phyloP scores from a whole-genome alignment of 192 early-diverging fungal species.

The Chytriomyces confervae region DNA sequence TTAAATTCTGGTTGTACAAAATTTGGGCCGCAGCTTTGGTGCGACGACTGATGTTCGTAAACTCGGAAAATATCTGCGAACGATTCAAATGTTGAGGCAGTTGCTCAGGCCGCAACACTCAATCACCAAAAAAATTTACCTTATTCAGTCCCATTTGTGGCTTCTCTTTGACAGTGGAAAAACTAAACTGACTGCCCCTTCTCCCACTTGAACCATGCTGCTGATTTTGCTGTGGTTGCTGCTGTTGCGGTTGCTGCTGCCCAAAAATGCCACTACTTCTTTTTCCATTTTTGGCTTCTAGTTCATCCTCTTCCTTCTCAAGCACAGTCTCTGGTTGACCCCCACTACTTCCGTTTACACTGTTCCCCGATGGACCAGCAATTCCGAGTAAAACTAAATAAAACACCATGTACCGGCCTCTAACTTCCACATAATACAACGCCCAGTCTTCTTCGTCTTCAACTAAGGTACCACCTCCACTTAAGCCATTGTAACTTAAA shows the following conservation, averaged over 20 bases:
- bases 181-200: slow-evolving; percentile 30
- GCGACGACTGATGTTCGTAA: slow-evolving; percentile 9
- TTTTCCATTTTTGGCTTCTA: neutral
- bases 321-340: neutral
- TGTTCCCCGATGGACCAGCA: slow-evolving; percentile 9
- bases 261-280: slow-evolving; percentile 8
- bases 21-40: slow-evolving; percentile 14
- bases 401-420: slow-evolving; percentile 55
- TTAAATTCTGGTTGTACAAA: slow-evolving; percentile 27
- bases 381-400: slow-evolving; percentile 38
- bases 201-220: neutral
- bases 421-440: slow-evolving; percentile 51
- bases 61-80: neutral
- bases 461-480: neutral
- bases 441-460: slow-evolving; percentile 53
- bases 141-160: slow-evolving; percentile 28
- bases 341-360: neutral
- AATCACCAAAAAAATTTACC: neutral
- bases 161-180: slow-evolving; percentile 7
- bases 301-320: neutral
- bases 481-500: slow-evolving; percentile 7
- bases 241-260: neutral
- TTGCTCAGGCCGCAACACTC: neutral
- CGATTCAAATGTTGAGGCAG: neutral
- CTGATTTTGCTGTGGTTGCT: neutral